Base-by-base conservation (phyloP, 2,329 filamentous ascomycete genomes). In the Stachybotrys chlorohalonatus region DNA sequence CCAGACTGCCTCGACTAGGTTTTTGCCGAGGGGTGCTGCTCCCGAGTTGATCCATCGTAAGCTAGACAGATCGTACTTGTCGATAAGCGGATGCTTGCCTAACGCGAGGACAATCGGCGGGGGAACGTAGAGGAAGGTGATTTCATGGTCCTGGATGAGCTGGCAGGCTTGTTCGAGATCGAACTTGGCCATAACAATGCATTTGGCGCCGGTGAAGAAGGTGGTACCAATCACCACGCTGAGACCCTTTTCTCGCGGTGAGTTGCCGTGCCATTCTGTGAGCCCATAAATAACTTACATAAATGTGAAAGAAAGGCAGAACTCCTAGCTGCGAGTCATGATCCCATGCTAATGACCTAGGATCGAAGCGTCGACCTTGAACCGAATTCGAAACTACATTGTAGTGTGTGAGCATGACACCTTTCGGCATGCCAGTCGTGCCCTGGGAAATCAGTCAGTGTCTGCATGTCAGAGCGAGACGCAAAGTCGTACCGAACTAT, bases 271-370 rank as follows among this genome's bases (percentile, higher is more conserved):
- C n/a, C 36, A 42, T 42, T 9, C 2, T 42, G 36, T 13, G 13
- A 42, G 17, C 17, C 7, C 52, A 45, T 9, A 47, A 3, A 11
- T n/a, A 6, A 64, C 81, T 60, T 70, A 87, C 90, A 65, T 95
- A 96, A 58, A 95, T 92, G 67, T 96, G 91, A 72, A 91, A 96
- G 69, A 96, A 94, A 0, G 92, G 92, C 11, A 96, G 70, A 56
- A 95, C 86, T 1, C 88, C 89, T 7, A 96, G 70, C 32, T 94
- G 75, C 56, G 80, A 83, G 66, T 96, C 92, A 0, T 84, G 80
- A 54, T 83, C 76, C 8, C 83, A 83, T 63, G 81, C 80, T 2
- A 74, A 66, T 1, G 81, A 79, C 0, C 72, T 74, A 1, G 71
- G 74, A 55, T 90, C 86, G 5, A 78, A 72, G 31, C 70, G 64